Conservation (phyloP, 2,329 filamentous ascomycete species). For the Fusarium caatingaense region DNA sequence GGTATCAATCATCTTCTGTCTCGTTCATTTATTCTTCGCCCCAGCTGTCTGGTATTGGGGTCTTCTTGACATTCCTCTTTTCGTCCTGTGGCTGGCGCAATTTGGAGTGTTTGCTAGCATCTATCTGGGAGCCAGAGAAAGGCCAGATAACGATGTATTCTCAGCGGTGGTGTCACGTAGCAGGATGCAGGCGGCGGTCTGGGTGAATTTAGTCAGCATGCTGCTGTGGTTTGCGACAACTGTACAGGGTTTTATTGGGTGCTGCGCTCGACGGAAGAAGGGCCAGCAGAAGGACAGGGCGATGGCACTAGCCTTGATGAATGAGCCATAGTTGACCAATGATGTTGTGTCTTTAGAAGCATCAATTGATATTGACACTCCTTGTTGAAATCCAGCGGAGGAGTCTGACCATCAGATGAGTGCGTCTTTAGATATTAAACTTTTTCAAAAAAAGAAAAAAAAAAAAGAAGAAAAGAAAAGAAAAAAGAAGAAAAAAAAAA, state of each 20-base stretch:
- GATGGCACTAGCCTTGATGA: too few relatives aligned
- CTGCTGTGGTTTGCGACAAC: constrained; percentile 11
- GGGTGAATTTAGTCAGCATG: constrained; percentile 6
- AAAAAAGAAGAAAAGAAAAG: too few relatives aligned
- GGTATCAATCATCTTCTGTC: constrained; percentile 4
- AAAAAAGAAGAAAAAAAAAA: too few relatives aligned
- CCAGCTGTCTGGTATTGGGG: constrained; percentile 1
- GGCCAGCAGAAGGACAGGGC: too few relatives aligned
- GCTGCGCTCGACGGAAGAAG: constrained; percentile 20
- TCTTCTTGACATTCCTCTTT: background rate
- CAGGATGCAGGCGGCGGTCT: constrained; percentile 11
- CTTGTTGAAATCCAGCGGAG: too few relatives aligned
- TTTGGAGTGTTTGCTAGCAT: constrained; percentile 1
- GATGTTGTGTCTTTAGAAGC: too few relatives aligned
- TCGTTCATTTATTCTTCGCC: constrained; percentile 3
- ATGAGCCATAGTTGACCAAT: too few relatives aligned
- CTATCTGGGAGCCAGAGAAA: background rate
- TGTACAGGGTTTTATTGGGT: background rate
- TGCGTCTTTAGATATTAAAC: too few relatives aligned
- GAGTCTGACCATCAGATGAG: too few relatives aligned
- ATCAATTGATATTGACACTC: too few relatives aligned
- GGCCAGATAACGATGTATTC: background rate
- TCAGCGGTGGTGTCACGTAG: background rate
- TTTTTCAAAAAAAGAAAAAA: too few relatives aligned
- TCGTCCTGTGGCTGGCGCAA: constrained; percentile 3